These are phyloP conservation scores for Leptodermis oblonga DNA, from an alignment of 257 asterid species.

Conservation along the genomic window DNA sequence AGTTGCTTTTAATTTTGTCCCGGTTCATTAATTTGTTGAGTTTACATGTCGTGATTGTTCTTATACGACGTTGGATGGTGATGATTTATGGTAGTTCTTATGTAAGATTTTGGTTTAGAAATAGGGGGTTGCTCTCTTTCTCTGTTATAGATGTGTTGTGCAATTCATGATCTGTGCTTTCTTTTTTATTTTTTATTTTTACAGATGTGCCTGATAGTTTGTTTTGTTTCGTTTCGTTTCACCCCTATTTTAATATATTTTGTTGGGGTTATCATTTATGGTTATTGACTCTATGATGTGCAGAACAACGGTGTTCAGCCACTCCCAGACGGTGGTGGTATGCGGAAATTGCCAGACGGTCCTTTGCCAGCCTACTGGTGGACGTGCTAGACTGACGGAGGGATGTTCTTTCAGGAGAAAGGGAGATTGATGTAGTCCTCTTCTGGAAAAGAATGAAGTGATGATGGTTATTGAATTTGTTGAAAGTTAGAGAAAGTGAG, in stretches of 20 bases:
- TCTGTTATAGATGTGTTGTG: too few species aligned
- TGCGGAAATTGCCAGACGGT: conserved; percentile 56
- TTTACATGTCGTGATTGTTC: neutral
- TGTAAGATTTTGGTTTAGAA: too few species aligned
- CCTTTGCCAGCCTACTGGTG: conserved; percentile 64
- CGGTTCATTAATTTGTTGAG: too few species aligned
- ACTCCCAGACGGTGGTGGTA: conserved; percentile 53
- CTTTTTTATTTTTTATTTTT: too few species aligned
- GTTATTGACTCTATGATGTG: too few species aligned
- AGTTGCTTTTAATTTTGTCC: neutral
- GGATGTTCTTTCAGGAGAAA: conserved; percentile 73
- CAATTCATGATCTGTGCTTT: too few species aligned
- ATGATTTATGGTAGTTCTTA: neutral
- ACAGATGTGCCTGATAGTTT: too few species aligned
- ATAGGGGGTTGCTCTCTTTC: too few species aligned
- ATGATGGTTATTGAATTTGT: neutral
- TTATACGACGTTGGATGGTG: neutral
- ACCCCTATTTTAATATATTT: too few species aligned
- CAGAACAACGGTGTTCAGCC: conserved; percentile 58
- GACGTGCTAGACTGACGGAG: conserved; percentile 65
- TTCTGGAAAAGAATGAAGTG: neutral
- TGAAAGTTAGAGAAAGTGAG: neutral
- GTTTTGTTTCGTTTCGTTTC: too few species aligned
- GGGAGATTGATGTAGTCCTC: conserved; percentile 38
- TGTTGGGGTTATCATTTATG: too few species aligned